Evolutionary conservation across 2,329 filamentous ascomycete species (phyloP).

Genomic region (Diaporthe capsici): DNA sequence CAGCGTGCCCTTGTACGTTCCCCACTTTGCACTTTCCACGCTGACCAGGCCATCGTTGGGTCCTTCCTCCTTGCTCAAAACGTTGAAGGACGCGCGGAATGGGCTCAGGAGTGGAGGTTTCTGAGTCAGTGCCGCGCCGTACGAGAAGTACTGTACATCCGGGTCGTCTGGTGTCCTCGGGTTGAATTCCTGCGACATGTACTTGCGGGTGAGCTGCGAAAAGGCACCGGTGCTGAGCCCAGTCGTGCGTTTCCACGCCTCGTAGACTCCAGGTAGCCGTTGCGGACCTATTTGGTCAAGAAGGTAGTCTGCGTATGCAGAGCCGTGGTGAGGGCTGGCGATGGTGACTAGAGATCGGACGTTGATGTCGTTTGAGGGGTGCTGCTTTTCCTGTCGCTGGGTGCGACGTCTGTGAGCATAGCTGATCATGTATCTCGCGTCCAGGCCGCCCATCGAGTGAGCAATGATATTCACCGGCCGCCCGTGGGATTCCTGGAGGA

Average conservation of each 20-base stretch:
- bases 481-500: slow-evolving; percentile 60
- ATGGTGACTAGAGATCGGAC: slow-evolving; percentile 69
- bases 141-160: slow-evolving; percentile 72
- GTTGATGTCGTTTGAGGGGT: slow-evolving; percentile 52
- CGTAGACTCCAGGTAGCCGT: slow-evolving; percentile 69
- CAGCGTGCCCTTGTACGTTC: slow-evolving; percentile 74
- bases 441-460: slow-evolving; percentile 78
- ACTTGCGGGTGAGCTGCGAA: slow-evolving; percentile 69
- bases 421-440: slow-evolving; percentile 76
- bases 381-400: slow-evolving; percentile 16
- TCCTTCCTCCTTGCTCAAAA: slow-evolving; percentile 68
- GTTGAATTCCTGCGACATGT: slow-evolving; percentile 74
- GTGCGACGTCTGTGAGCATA: slow-evolving; percentile 58
- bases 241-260: slow-evolving; percentile 61
- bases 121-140: slow-evolving; percentile 65
- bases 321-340: slow-evolving; percentile 69
- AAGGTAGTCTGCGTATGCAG: slow-evolving; percentile 68
- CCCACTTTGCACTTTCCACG: slow-evolving; percentile 73
- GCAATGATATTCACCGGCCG: slow-evolving; percentile 82
- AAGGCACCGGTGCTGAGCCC: slow-evolving; percentile 74
- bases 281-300: slow-evolving; percentile 62
- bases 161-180: slow-evolving; percentile 66
- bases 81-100: slow-evolving; percentile 66
- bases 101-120: slow-evolving; percentile 75
- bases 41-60: slow-evolving; percentile 79